Evolutionary conservation across 2,329 filamentous ascomycete species (phyloP), one percentile per base, ranked within the genome.

Genomic region (Xylariaceae sp.): DNA sequence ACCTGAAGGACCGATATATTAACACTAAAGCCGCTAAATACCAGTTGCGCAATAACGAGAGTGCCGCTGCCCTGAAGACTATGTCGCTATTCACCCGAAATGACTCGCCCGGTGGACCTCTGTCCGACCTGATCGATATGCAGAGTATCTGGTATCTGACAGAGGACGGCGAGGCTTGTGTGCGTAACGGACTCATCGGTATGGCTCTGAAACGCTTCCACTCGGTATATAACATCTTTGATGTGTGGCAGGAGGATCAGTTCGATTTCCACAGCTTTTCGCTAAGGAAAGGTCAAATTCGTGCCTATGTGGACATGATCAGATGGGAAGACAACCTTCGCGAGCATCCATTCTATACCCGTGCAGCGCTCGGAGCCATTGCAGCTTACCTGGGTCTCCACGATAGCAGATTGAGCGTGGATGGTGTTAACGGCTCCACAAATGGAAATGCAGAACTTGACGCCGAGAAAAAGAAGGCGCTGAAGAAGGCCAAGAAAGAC

Each of bases 221-320:
- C 54, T 77, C 88, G 19, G 80, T 98, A 46, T 85, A 85, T 65
- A 89, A 88, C 67, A 94, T 98, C 55, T 98, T 98, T 60, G 92
- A 97, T 55, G 83, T 89, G 17, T 98, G 93, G 93, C 86, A 95
- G 63, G 94, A 98, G 65, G 93, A 98, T 59, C 93, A 98, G 62
- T 96, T 97, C 60, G 93, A 98, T 65, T 98, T 98, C 74, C 94
- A 98, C 74, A 89, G 83, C 64, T 98, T 98, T 68, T 96, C 90
- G 17, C 74, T 98, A n/a, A 79, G 93, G 17, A 98, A 97, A 68
- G 94, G 94, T 12, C 92, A 95, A 74, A 88, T 97, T 49, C 79
- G 92, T 45, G 88, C 93, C 1, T 98, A 98, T 63, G 75, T 98
- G 33, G 91, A 96, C 58, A 95, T 98, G 89, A 77, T 98, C 37